phyloP scores from a whole-genome alignment of 2,329 filamentous ascomycete genomes.

The Paraphaeosphaeria sporulosa region DNA sequence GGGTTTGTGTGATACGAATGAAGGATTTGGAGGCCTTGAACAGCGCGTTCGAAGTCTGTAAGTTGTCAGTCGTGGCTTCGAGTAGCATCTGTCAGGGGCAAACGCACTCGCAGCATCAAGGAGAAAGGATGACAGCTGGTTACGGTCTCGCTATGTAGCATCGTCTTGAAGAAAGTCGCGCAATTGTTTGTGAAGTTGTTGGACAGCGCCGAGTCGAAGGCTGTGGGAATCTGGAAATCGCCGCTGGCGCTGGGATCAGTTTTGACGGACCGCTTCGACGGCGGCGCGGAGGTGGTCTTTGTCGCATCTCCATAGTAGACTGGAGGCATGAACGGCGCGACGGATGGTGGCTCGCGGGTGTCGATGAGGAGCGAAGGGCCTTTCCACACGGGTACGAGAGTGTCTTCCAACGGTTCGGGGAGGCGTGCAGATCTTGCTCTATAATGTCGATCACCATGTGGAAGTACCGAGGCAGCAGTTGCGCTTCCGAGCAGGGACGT shows the following conservation, averaged over 20 bases:
- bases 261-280: conserved; percentile 34
- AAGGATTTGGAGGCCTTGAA: conserved; percentile 79
- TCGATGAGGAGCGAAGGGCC: conserved; percentile 40
- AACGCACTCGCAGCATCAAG: conserved; percentile 76
- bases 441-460: conserved; percentile 41
- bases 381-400: conserved; percentile 31
- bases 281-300: conserved; percentile 28
- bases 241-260: conserved; percentile 32
- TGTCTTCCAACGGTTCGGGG: conserved; percentile 29
- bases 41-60: conserved; percentile 80
- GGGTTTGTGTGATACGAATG: conserved; percentile 74
- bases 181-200: conserved; percentile 66
- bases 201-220: conserved; percentile 58
- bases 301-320: conserved; percentile 35
- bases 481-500: conserved; percentile 32
- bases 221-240: conserved; percentile 47
- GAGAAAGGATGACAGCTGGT: conserved; percentile 82
- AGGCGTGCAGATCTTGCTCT: conserved; percentile 27
- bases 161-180: conserved; percentile 70
- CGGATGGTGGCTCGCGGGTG: conserved; percentile 36
- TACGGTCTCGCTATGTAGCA: conserved; percentile 73
- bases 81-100: neutral
- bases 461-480: conserved; percentile 30
- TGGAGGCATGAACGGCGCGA: conserved; percentile 45
- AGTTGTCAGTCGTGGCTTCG: conserved; percentile 18